Evolutionary conservation across 345 rosid genomes (phyloP), one percentile per base, ranked within the genome.

Genomic region (Fremontodendron californicum): DNA sequence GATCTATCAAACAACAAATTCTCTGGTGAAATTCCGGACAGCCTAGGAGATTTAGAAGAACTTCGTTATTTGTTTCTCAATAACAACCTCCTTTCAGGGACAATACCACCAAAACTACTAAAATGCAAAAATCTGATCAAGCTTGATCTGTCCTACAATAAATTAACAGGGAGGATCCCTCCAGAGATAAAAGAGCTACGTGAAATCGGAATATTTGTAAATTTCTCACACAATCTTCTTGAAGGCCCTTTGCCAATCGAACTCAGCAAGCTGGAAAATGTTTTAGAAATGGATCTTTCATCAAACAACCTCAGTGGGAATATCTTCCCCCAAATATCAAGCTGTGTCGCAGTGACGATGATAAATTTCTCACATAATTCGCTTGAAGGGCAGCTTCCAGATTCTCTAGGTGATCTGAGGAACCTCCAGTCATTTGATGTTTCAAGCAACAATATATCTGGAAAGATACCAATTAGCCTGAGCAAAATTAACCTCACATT

Each of bases 241-340:
- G 78, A 83, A 19, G 90, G 92, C 64, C 82, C 81, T 7, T 83
- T 89, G 72, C 91, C 93, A 9, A 77, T 86, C 12, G 89, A 84
- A 75, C 83, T 89, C 49, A 84, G 89, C 81, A 88, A 87, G 79
- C 80, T 90, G n/a, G 86, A 85, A 77, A 87, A 86, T 71, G 84
- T 90, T 39, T 83, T 79, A 49, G 90, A 85, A 78, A 85, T 88
- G 19, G 91, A 88, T 78, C 71, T 90, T 71, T 88, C 91, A 45
- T 77, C 78, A 19, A 89, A 89, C 75, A 81, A 79, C 13, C 75
- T 89, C 64, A 79, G n/a, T 16, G 91, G 91, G 10, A 81, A 62
- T 31, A 75, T 89, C 74, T 83, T 85, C 76, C 52, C 75, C 49
- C 85, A 78, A 86, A 83, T 87, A 67, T 84, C 85, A 33, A 79